Evolutionary conservation across 345 rosid genomes (phyloP).

Genomic region (Bretschneidera sinensis): DNA sequence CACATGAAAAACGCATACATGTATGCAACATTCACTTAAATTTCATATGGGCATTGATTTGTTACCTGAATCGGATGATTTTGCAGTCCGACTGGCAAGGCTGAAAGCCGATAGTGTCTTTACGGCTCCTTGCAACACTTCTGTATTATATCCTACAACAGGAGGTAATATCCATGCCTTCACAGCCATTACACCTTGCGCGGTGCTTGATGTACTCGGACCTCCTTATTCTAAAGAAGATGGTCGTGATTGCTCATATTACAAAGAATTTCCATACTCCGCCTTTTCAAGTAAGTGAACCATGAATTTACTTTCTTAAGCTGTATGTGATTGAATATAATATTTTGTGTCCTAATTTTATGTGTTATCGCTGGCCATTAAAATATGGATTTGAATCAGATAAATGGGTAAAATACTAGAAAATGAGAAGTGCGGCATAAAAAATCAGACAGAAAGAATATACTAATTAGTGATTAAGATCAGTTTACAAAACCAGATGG

Average conservation of each 20-base stretch:
- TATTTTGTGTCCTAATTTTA: too few species aligned
- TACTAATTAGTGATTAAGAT: too few species aligned
- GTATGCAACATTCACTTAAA: too few species aligned
- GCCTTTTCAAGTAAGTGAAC: conserved; percentile 34
- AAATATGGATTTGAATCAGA: too few species aligned
- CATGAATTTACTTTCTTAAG: background rate
- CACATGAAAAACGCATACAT: too few species aligned
- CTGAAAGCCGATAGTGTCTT: conserved; percentile 27
- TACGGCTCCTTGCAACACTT: conserved; percentile 56
- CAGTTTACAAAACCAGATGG: too few species aligned
- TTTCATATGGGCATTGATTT: too few species aligned
- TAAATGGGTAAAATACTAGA: too few species aligned
- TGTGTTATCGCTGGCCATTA: too few species aligned
- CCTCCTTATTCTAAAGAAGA: conserved; percentile 64
- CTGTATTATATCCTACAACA: conserved; percentile 61
- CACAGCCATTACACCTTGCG: conserved; percentile 62
- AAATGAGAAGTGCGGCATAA: too few species aligned
- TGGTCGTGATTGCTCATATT: conserved; percentile 56
- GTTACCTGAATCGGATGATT: background rate
- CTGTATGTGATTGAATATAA: too few species aligned
- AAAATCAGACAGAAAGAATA: too few species aligned
- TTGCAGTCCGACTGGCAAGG: conserved; percentile 50
- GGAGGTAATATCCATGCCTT: conserved; percentile 75
- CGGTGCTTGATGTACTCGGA: conserved; percentile 61
- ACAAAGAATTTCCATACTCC: conserved; percentile 36